Base-by-base conservation (phyloP, 2,329 filamentous ascomycete genomes). In the Botrytis squamosa region DNA sequence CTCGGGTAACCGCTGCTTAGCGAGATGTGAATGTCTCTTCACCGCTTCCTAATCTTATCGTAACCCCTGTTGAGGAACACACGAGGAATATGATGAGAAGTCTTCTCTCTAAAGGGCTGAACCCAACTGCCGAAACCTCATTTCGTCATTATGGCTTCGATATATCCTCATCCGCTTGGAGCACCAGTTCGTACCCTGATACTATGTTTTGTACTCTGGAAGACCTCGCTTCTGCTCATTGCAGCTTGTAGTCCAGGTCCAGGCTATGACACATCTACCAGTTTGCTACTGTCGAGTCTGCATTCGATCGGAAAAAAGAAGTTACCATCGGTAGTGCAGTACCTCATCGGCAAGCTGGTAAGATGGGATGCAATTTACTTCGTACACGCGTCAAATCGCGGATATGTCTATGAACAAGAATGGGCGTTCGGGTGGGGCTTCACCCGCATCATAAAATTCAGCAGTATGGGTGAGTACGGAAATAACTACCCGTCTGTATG, bases 301-400 rank as follows among this genome's bases (percentile, higher is more conserved):
- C 72, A 78, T 10, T 63, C 62, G n/a, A 52, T 81, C 69, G 66
- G 75, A 73, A 68, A 63, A 44, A 74, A 72, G 64, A 59, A 73
- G 22, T 52, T 77, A 33, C 76, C 72, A 75, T 33, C 79, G 72
- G 69, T 70, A 73, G 68, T 77, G 59, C 71, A 74, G 62, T 75
- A 78, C 63, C 25, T 80, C 8, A 70, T 76, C 42, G 72, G 69
- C 49, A 89, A 89, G 62, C 84, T 96, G 74, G 90, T 90, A 10
- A 87, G 92, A 81, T 97, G 93, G 93, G 93, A 97, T 81, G 92
- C 91, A 46, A 85, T 97, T 77, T 96, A 95, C 82, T 95, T 91
- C 79, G 84, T 91, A 74, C 86, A 89, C 76, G 81, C 85, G 63
- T 88, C 92, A 7, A 85, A 85, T 60, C 85, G 88, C 18, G 92